Evolutionary conservation across 768 basidiomycete species (phyloP), one percentile per base, ranked within the genome.

Genomic region (Russula foetens): DNA sequence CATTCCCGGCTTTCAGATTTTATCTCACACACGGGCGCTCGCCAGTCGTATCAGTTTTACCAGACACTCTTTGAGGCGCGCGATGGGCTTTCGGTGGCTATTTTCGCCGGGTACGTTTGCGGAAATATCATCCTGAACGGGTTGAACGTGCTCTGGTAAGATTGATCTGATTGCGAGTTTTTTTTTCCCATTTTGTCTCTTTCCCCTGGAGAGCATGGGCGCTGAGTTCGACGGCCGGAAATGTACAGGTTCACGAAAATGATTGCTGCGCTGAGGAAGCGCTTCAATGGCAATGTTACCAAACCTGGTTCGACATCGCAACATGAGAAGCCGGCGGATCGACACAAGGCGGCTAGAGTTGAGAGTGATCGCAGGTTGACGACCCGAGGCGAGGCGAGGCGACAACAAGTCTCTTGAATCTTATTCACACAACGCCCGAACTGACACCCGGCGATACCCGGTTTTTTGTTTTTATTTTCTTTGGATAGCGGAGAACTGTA

Each of bases 91-190:
- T 78, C 86, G 2, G n/a, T 58, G n/a, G 51, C 57, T 21, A 62
- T 77, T 46, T 58, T 75, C 29, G 82, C 84, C 59, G 68, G 81
- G 17, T 86, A 82, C 58, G 77, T 79, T 1, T 45, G 69, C 5
- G 87, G 84, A 19, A 91, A 90, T 67, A 58, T 88, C 35, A 67
- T 84, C 35, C 75, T 94, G 11, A 85, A 91, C 66, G 75, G 77
- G 4, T 75, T 95, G 24, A 95, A 94, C 71, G 84, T 84, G 78
- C 77, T 85, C 67, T 92, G 90, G 90, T 90, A 55, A 59, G 73
- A 24, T n/a, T 28, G 1, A 43, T 46, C 41, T n/a, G 26, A 23
- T 19, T 45, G 17, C 28, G 12, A 38, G 9, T 35, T 8, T 12
- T 24, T 19, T 14, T 43, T 50, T 33, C 11, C 11, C 19, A 28